Evolutionary conservation across 805 yeast genomes (phyloP).

Genomic region (Schwanniomyces sp.): DNA sequence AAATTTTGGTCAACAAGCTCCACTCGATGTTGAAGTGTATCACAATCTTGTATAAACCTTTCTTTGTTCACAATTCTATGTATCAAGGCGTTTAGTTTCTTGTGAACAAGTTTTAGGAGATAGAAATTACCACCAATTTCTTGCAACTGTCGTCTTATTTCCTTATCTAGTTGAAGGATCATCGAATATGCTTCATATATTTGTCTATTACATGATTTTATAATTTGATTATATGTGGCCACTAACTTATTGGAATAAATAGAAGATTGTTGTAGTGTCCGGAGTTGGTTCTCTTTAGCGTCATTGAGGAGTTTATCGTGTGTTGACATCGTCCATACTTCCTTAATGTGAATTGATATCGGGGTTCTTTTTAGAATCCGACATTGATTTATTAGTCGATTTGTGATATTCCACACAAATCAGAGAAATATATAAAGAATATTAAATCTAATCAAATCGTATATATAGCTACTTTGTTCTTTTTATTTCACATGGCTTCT

Average conservation of each 20-base stretch:
- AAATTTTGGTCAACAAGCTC: constrained; percentile 73
- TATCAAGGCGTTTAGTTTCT: constrained; percentile 22
- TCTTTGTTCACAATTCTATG: constrained; percentile 2
- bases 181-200: constrained; percentile 19
- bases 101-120: constrained; percentile 20
- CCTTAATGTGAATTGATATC: not conserved
- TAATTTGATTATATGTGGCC: not conserved
- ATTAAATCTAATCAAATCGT: too few species aligned
- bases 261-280: constrained; percentile 24
- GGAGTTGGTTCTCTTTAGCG: constrained; percentile 35
- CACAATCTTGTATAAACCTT: not conserved
- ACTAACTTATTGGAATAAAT: constrained; percentile 15
- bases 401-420: too few species aligned
- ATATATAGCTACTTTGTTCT: too few species aligned
- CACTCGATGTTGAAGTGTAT: constrained; percentile 38
- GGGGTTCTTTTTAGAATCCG: not conserved
- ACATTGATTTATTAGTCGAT: not conserved
- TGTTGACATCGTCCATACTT: constrained; percentile 3
- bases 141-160: constrained; percentile 36
- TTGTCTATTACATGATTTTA: constrained; percentile 2
- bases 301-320: constrained; percentile 20
- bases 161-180: constrained; percentile 37
- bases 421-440: too few species aligned
- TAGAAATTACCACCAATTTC: constrained; percentile 29
- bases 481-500: too few species aligned